Conservation (phyloP, 2,329 filamentous ascomycete genomes). For the Cercospora sp. region DNA sequence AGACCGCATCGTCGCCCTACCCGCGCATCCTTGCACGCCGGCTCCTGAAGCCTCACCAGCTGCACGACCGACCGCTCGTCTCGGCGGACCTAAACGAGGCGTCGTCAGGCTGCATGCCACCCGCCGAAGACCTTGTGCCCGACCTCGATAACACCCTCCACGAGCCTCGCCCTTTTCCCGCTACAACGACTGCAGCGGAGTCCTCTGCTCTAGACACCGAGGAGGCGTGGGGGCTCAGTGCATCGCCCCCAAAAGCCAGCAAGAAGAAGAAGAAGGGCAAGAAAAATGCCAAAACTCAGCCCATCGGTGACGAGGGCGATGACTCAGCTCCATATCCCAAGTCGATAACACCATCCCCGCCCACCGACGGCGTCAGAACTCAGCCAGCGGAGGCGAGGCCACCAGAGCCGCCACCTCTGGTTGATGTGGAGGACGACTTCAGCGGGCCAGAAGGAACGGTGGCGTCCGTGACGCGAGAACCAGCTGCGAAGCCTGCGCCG, state of each 20-base stretch:
- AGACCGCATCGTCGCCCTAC: not conserved
- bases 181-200: constrained; percentile 16
- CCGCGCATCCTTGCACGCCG: not conserved
- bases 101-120: constrained; percentile 28
- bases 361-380: constrained; percentile 25
- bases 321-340: constrained; percentile 32
- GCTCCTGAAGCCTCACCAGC: not conserved
- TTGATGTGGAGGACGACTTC: constrained; percentile 25
- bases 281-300: constrained; percentile 30
- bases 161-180: constrained; percentile 21
- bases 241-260: constrained; percentile 20
- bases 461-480: constrained; percentile 13
- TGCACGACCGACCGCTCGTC: not conserved
- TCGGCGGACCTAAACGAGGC: not conserved
- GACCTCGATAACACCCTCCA: constrained; percentile 32
- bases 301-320: constrained; percentile 20
- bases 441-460: constrained; percentile 19
- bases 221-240: constrained; percentile 23
- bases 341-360: constrained; percentile 34
- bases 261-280: constrained; percentile 36
- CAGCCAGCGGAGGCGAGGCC: constrained; percentile 8
- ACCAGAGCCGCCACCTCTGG: constrained; percentile 18
- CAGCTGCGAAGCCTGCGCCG: constrained; percentile 20
- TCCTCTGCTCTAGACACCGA: constrained; percentile 15
- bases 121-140: constrained; percentile 28